Conservation (phyloP, 805 yeast species). For the Starmerella sirachaensis region DNA sequence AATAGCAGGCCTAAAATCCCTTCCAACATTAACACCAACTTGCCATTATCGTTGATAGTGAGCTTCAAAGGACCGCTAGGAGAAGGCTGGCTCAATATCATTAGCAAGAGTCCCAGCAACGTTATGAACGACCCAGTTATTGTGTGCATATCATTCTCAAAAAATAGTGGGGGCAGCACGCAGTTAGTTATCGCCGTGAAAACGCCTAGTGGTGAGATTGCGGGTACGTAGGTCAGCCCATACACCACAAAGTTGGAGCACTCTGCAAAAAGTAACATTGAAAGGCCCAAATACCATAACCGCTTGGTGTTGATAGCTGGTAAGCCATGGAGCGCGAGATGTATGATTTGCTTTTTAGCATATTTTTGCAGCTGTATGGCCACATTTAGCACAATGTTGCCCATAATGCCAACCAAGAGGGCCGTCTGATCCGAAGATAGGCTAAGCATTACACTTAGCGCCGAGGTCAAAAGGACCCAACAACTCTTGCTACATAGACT, state of each 20-base stretch:
- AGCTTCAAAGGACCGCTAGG: too few species aligned
- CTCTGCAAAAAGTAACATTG: slow-evolving; percentile 36
- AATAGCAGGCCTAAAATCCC: slow-evolving; percentile 2
- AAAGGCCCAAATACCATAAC: slow-evolving; percentile 35
- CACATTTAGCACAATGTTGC: slow-evolving; percentile 31
- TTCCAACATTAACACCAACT: not conserved
- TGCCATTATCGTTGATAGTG: not conserved
- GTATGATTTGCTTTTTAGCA: slow-evolving; percentile 29
- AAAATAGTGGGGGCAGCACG: slow-evolving; percentile 38
- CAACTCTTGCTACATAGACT: too few species aligned
- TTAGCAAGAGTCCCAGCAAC: slow-evolving; percentile 34
- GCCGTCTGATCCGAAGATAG: slow-evolving; percentile 9
- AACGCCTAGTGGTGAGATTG: slow-evolving; percentile 41
- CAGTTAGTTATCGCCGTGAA: slow-evolving; percentile 39
- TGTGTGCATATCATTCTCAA: slow-evolving; percentile 32
- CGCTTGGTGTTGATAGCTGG: slow-evolving; percentile 17
- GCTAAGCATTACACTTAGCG: too few species aligned
- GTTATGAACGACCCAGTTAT: slow-evolving; percentile 33
- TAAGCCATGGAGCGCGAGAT: slow-evolving; percentile 19
- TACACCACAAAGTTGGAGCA: slow-evolving; percentile 38
- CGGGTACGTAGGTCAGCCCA: slow-evolving; percentile 38
- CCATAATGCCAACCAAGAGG: slow-evolving; percentile 21
- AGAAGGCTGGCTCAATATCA: too few species aligned
- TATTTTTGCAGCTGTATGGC: slow-evolving; percentile 34
- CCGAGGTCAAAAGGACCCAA: too few species aligned